Base-by-base conservation (phyloP, 2,329 filamentous ascomycete genomes). In the Fusarium musae region DNA sequence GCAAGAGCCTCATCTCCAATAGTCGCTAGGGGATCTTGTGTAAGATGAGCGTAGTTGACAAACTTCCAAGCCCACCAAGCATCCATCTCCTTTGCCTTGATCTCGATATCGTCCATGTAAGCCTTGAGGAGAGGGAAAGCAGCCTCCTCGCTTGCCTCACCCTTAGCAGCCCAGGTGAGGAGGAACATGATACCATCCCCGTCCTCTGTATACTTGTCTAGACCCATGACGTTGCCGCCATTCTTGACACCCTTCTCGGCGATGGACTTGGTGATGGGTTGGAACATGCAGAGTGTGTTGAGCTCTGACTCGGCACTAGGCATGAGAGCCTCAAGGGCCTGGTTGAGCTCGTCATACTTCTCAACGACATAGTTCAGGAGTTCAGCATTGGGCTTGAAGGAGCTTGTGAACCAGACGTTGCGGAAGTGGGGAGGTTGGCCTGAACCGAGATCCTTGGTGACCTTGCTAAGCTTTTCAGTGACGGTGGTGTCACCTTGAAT, bases 11-110 rank as follows among this genome's bases (percentile, higher is more conserved):
- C 79, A 12, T 79, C 68, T 0, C 85, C 85, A 63, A 84, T 84
- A 4, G 80, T 77, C 4, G 75, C 47, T 13, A 86, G 76, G 5
- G 80, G 79, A 37, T 84, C 78, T 74, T 87, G 84, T 23, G 75
- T 78, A 5, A 73, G 66, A 47, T 82, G 78, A 4, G 84, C 84
- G 54, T 87, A 87, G 75, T 87, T 86, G 57, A 86, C 77, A 58
- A 85, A 87, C 50, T 75, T 77, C 78, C 79, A 80, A 9, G 76
- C 62, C 68, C 79, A 80, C 11, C 70, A 73, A 9, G 78, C 63
- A 1, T 72, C 76, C 23, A 78, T 60, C 49, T 77, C 73, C 50
- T 73, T 70, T 0, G 79, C 73, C 47, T 77, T 78, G 3, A 60
- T 65, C 44, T 80, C 78, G 11, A 83, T 69, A 5, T 79, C 77